Evolutionary conservation across 345 rosid species (phyloP).

Genomic region (Acer negundo): DNA sequence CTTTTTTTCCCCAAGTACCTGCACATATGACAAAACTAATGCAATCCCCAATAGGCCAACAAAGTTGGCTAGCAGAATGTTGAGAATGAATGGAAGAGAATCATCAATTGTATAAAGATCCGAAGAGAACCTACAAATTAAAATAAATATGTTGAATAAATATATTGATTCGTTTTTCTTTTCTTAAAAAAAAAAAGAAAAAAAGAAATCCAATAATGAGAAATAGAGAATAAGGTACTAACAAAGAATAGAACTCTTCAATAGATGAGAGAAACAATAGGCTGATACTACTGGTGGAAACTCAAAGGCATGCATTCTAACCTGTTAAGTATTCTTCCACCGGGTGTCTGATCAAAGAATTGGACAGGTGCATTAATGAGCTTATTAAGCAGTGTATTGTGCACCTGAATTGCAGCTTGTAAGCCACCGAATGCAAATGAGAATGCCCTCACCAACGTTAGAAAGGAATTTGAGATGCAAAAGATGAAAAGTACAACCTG

Average conservation of each 20-base stretch:
- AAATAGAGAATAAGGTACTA: neutral
- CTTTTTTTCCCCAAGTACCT: conserved; percentile 44
- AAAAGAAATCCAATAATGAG: neutral
- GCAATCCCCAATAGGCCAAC: conserved; percentile 86
- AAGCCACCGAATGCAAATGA: conserved; percentile 94
- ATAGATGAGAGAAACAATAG: neutral
- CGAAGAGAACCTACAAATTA: conserved; percentile 69
- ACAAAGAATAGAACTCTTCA: neutral
- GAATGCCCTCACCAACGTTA: conserved; percentile 89
- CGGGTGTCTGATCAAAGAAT: conserved; percentile 96
- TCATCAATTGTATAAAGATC: conserved; percentile 94
- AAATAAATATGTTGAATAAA: conserved; percentile 11
- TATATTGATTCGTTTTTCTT: neutral
- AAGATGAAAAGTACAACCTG: conserved; percentile 79
- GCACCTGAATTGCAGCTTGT: conserved; percentile 76
- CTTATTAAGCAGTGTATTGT: conserved; percentile 59
- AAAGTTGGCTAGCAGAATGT: conserved; percentile 90
- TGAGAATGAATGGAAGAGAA: conserved; percentile 94
- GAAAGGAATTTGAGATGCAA: conserved; percentile 65
- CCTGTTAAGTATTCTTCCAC: conserved; percentile 96
- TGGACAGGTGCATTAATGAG: conserved; percentile 75
- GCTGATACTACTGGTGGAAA: conserved; percentile 20
- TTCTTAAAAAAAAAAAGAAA: neutral
- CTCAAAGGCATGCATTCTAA: conserved; percentile 28
- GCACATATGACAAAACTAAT: conserved; percentile 81